These are phyloP conservation scores for Curvularia sp. DNA, from an alignment of 2,329 filamentous ascomycete genomes.

Conservation along the genomic window DNA sequence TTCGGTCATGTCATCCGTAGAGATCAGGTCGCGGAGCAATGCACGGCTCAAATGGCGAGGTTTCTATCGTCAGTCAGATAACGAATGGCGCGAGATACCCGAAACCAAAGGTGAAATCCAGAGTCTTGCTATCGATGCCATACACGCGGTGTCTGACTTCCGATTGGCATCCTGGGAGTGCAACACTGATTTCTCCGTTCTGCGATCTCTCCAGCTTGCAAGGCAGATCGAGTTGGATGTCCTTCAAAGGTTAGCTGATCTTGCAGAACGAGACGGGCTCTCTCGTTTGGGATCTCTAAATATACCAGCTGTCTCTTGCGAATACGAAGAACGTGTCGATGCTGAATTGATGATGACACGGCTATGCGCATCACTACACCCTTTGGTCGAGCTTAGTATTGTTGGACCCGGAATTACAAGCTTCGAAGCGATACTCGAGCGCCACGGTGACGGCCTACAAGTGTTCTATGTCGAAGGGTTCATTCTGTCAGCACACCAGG, in stretches of 20 bases:
- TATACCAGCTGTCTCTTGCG: neutral
- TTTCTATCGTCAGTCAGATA: neutral
- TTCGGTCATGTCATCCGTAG: neutral
- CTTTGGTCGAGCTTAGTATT: neutral
- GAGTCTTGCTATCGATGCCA: neutral
- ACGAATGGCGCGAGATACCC: neutral
- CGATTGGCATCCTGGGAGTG: neutral
- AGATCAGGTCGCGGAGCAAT: neutral
- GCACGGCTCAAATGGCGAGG: neutral
- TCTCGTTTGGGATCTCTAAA: neutral
- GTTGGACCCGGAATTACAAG: neutral
- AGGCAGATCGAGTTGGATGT: neutral
- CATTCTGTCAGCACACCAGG: neutral
- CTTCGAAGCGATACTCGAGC: neutral
- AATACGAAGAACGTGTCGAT: neutral
- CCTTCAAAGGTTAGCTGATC: neutral
- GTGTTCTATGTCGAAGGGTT: neutral
- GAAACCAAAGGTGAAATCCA: neutral
- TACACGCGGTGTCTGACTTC: neutral
- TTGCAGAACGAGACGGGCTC: slow-evolving; percentile 1
- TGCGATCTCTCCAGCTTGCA: neutral
- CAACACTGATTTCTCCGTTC: neutral
- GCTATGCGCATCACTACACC: neutral
- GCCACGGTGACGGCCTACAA: neutral
- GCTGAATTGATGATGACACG: neutral